Base-by-base conservation (phyloP, 2,329 filamentous ascomycete species). In the Penicillium sp. region DNA sequence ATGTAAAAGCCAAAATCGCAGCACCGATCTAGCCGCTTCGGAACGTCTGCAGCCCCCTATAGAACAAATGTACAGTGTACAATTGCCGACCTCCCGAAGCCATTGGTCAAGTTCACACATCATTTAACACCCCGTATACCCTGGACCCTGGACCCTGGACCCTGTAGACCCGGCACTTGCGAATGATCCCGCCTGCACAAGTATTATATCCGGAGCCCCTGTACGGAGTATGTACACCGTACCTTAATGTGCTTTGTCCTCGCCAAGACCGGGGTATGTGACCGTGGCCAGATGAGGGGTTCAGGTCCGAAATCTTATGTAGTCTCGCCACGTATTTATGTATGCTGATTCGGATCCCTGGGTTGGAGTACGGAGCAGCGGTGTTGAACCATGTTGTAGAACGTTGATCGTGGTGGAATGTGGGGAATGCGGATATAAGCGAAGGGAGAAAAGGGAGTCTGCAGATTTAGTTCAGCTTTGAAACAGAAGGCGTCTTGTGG, bases 211-310 rank as follows among this genome's bases (percentile, higher is more conserved):
- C 26, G 18, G 29, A 9, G 16, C 13, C 39, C 38, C n/a, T 38
- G 39, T 42, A 42, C 14, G 20, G 22, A 24, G 20, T 16, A 24
- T 22, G 20, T 40, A 24, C 38, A 16, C 20, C 6, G 24, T 46
- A 31, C 22, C 32, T 47, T 53, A 26, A 26, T 39, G 26, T 53
- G 34, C 50, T 47, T 53, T 32, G 20, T 40, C 26, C 43, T 34
- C 16, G 51, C 44, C 29, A 54, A 54, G 35, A 40, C 51, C 20
- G 51, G 45, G 51, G 51, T 50, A 54, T 29, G 9, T 32, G 9
- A 35, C 37, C 51, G 29, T 49, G 45, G 16, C 22, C 20, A 35
- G 34, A 48, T 20, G 43, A 54, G 45, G 37, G 44, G 45, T 42
- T 35, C 29, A 49, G 22, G 35, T 54, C 29, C 18, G 18, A 14